phyloP scores from a whole-genome alignment of 345 rosid genomes.

The Salix suchowensis region DNA sequence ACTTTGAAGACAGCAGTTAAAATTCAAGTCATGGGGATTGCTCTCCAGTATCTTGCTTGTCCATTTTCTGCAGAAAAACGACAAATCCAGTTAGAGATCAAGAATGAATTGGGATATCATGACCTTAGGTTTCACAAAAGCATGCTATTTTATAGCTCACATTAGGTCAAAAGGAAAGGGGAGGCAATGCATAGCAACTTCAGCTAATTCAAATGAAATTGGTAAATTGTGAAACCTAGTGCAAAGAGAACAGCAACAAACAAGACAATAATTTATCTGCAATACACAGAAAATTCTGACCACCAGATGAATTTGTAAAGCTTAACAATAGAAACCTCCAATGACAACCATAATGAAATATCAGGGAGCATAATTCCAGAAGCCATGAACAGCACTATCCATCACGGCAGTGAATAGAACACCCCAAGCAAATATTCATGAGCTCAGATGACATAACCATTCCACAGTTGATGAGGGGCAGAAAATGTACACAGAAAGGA shows the following conservation, averaged over 20 bases:
- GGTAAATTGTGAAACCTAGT: not conserved
- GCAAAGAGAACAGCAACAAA: not conserved
- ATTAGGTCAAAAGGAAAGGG: not conserved
- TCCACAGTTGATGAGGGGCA: not conserved
- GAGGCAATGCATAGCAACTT: not conserved
- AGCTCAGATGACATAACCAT: not conserved
- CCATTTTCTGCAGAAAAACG: constrained; percentile 28
- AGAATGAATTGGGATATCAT: not conserved
- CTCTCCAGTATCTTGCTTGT: constrained; percentile 22
- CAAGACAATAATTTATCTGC: no score
- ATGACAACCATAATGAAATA: not conserved
- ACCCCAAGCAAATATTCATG: not conserved
- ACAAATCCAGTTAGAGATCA: not conserved
- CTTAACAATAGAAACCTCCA: not conserved
- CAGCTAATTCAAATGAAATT: not conserved
- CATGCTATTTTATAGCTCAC: no score
- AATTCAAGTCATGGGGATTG: constrained; percentile 18
- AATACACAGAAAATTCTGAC: not conserved
- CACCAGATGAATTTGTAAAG: not conserved
- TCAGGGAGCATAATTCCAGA: no score
- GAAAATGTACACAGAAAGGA: not conserved
- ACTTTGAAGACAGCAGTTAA: not conserved
- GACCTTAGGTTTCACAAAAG: no score
- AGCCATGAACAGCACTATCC: not conserved
- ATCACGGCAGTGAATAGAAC: not conserved